Evolutionary conservation across 1,139 yeast species (phyloP), one percentile per base, ranked within the genome.

Genomic region (Sugiyamaella sp.): DNA sequence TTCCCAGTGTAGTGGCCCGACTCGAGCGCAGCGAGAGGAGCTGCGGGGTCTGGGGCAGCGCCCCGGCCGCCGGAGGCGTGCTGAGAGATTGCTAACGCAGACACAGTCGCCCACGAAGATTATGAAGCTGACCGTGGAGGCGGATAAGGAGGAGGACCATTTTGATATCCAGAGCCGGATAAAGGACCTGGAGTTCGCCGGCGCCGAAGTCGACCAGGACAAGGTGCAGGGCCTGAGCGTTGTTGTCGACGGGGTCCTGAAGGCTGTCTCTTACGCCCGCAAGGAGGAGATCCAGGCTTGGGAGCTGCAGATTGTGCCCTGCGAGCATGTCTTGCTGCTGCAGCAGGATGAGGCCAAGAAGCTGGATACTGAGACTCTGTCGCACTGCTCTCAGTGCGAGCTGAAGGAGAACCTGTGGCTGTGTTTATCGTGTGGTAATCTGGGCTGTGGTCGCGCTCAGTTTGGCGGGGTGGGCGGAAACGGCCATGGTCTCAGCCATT

Each of bases 391-490:
- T 2, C 72, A 73, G 19, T 91, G 98, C 72, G 93, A 82, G 0
- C 74, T 91, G 58, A 71, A 72, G 33, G 87, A 85, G 61, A 93
- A 93, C 66, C 73, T 93, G 48, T 93, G 99, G 99, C 78, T 93
- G 20, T 93, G 99, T 74, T 73, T 93, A 40, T 81, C 81, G 42
- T 93, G 99, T 76, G 99, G 98, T 0, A 76, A 80, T 43, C 67
- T 90, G 9, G 97, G 97, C 1, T 93, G 99, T 73, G 97, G 98
- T 19, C 78, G 99, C 60, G 84, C 84, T 35, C 99, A 93, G 69
- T 89, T 87, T 65, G 99, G 98, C 29, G 85, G 89, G n/a, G 81
- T 89, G 27, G 84, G 88, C 22, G 99, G 99, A 3, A 84, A 91
- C 65, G 85, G 96, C 0, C 99, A 93, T 69, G 98, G 96, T 0